A percentile compares a stretch with the other conserved stretches of the same genome.
These are phyloP conservation scores for Coemansia sp. DNA, from an alignment of 192 early-diverging fungal species.

Conservation along the genomic window DNA sequence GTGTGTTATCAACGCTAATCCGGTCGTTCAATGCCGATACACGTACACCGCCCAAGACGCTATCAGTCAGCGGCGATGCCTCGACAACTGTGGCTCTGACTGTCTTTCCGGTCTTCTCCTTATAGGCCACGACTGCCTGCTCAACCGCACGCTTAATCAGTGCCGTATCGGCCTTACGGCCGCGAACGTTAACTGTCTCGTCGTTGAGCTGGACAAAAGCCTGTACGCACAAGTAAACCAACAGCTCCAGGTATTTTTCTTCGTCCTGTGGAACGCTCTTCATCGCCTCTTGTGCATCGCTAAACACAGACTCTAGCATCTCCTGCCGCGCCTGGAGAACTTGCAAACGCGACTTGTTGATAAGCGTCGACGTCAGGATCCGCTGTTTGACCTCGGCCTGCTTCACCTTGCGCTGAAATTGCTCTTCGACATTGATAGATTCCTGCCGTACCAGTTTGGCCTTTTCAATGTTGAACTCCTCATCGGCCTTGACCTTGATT, in stretches of 20 bases:
- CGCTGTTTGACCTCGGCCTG: conserved; percentile 95
- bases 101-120: conserved; percentile 58
- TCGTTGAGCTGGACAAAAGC: conserved; percentile 90
- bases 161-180: conserved; percentile 71
- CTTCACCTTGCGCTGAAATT: conserved; percentile 96
- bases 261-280: conserved; percentile 63
- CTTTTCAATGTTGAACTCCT: conserved; percentile 99
- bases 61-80: conserved; percentile 68
- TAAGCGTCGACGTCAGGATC: conserved; percentile 92
- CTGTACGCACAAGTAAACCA: conserved; percentile 71
- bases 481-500: conserved; percentile 99
- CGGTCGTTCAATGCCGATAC: conserved; percentile 74
- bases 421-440: conserved; percentile 93
- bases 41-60: conserved; percentile 88
- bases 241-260: conserved; percentile 65
- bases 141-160: conserved; percentile 63
- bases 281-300: conserved; percentile 69
- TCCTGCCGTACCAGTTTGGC: conserved; percentile 98
- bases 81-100: conserved; percentile 50
- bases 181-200: conserved; percentile 66
- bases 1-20: conserved; percentile 87
- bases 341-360: conserved; percentile 94
- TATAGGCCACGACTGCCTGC: conserved; percentile 58
- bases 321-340: conserved; percentile 88
- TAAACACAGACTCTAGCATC: conserved; percentile 81